These are phyloP conservation scores for Dactylellina drechsleri DNA, from an alignment of 2,329 filamentous ascomycete species.

Conservation along the genomic window DNA sequence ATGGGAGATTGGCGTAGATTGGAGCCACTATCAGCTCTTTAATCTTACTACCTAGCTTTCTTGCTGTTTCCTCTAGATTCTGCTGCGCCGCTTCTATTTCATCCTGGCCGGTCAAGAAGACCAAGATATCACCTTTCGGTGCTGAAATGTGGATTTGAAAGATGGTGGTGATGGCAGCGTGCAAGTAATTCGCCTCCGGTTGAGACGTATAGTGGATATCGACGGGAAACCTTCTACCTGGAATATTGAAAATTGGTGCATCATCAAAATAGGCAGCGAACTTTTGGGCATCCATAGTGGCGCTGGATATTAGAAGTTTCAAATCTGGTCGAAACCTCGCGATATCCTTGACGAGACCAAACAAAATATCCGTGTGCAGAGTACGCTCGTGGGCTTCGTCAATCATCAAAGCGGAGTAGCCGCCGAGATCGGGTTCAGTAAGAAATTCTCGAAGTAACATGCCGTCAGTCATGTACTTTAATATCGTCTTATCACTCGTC, in stretches of 20 bases:
- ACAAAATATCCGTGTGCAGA: constrained; percentile 86
- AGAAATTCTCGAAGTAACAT: constrained; percentile 91
- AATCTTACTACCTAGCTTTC: constrained; percentile 84
- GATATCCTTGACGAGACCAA: constrained; percentile 89
- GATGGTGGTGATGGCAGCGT: constrained; percentile 88
- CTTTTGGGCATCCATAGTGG: constrained; percentile 92
- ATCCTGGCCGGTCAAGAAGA: constrained; percentile 95
- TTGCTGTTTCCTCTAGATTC: constrained; percentile 83
- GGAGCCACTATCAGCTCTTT: constrained; percentile 90
- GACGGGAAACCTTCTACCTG: constrained; percentile 86
- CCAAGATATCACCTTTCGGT: constrained; percentile 87
- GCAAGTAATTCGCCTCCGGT: constrained; percentile 92
- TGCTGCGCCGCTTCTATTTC: constrained; percentile 91
- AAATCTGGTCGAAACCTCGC: constrained; percentile 83
- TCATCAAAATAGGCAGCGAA: constrained; percentile 93
- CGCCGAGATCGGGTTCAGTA: constrained; percentile 82
- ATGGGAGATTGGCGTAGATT: constrained; percentile 92
- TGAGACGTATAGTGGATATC: constrained; percentile 90
- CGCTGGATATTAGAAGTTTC: constrained; percentile 90
- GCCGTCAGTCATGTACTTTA: constrained; percentile 98
- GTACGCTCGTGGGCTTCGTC: constrained; percentile 97
- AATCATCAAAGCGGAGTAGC: constrained; percentile 91
- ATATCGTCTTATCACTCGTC: constrained; percentile 86
- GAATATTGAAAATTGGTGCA: constrained; percentile 93
- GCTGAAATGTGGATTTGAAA: constrained; percentile 90